Base-by-base conservation (phyloP, 805 yeast species). In the Nakazawaea molendinolei region DNA sequence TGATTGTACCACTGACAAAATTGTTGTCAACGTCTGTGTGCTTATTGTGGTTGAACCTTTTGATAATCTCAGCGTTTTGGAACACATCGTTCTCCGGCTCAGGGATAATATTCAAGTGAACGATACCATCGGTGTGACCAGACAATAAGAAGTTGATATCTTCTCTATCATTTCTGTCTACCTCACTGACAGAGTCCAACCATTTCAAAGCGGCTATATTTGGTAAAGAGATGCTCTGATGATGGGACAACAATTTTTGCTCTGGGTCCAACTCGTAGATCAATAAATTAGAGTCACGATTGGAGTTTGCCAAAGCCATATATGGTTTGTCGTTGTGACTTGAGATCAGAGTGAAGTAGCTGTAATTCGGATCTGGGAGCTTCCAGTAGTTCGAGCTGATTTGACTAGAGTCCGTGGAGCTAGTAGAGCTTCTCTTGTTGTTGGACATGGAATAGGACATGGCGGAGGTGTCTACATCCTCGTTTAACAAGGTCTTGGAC, bases 101-200 rank as follows among this genome's bases (percentile, higher is more conserved):
- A 1, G 95, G 92, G 7, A 86, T 65, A 13, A 80, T 63, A 3
- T 85, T 74, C 41, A 87, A 54, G 55, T 89, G 85, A 0, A 78
- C 85, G 37, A 71, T 60, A 2, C 96, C 96, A 40, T 75, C 73
- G 34, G 69, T 71, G 52, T 86, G 92, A 8, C 95, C 95, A 0
- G 94, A 69, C n/a, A 77, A 50, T 30, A 81, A 51, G 24, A 63
- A 58, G 20, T 64, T 61, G 23, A 64, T 55, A 22, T 52, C 50
- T 14, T 44, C 45, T 16, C 53, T 53, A 25, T 58, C 53, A 3
- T 68, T 44, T 7, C 17, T 16, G 7, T n/a, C 31, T 3, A 8
- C 15, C 12, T 5, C 12, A 3, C 17, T 10, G 24, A 47, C 46
- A 32, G 46, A 46, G 37, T 54, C 68, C 10, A 73, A 58, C 79